Conservation (phyloP, 2,329 filamentous ascomycete genomes). For the Aspergillus sp. region DNA sequence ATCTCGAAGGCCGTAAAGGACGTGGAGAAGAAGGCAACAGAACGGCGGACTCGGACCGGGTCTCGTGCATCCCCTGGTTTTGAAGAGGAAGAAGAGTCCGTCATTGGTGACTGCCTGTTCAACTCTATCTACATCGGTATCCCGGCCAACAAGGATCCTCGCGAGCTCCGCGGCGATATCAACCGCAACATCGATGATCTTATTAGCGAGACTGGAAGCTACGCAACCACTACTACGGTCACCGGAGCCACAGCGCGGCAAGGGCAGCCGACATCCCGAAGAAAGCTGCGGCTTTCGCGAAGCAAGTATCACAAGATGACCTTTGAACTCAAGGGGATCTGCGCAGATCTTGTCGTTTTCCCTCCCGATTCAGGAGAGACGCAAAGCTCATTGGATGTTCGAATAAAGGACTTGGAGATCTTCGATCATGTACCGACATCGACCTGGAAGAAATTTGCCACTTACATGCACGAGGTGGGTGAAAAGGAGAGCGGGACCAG, state of each 20-base stretch:
- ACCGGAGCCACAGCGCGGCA: constrained; percentile 40
- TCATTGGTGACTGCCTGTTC: constrained; percentile 93
- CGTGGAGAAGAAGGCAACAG: constrained; percentile 77
- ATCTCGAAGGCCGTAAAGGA: constrained; percentile 87
- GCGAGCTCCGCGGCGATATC: constrained; percentile 77
- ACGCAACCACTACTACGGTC: constrained; percentile 69
- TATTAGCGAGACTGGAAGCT: constrained; percentile 83
- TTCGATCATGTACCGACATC: constrained; percentile 94
- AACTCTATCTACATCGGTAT: constrained; percentile 98
- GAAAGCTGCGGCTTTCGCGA: constrained; percentile 71
- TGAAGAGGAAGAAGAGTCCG: constrained; percentile 72
- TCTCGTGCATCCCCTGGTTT: constrained; percentile 56
- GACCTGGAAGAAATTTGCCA: constrained; percentile 97
- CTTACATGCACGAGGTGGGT: constrained; percentile 85
- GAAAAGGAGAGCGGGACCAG: constrained; percentile 80
- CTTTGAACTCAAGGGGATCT: constrained; percentile 84
- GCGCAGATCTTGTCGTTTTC: constrained; percentile 78
- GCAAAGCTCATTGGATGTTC: constrained; percentile 81
- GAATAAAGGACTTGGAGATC: constrained; percentile 79
- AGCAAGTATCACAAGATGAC: constrained; percentile 94
- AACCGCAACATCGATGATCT: constrained; percentile 86
- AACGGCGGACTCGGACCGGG: constrained; percentile 63
- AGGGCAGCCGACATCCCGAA: constrained; percentile 42
- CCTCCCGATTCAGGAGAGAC: constrained; percentile 76
- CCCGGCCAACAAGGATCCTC: constrained; percentile 79